Evolutionary conservation across 768 basidiomycete species (phyloP).

Genomic region (Leccinum olivaceopallidum): DNA sequence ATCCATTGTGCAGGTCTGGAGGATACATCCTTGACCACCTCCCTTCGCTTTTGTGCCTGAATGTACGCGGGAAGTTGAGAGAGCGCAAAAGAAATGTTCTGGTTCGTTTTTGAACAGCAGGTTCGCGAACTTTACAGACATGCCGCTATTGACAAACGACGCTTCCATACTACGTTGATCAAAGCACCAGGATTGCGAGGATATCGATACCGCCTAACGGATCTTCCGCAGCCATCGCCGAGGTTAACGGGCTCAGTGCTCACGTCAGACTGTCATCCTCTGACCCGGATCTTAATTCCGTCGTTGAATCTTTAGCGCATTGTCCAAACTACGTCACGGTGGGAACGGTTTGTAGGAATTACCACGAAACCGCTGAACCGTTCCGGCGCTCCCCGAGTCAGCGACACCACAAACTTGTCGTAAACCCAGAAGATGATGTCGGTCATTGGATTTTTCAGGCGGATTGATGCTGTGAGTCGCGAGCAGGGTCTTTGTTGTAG

Average conservation of each 20-base stretch:
- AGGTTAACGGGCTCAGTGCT: background rate
- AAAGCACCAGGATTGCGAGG: background rate
- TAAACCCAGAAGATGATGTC: conserved; percentile 11
- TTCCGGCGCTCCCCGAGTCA: too few relatives aligned
- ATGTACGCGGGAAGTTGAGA: background rate
- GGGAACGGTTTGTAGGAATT: too few relatives aligned
- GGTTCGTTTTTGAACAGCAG: background rate
- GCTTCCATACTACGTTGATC: background rate
- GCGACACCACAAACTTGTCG: too few relatives aligned
- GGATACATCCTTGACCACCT: background rate
- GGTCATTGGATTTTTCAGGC: conserved; percentile 24
- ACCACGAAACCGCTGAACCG: too few relatives aligned
- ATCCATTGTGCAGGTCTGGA: background rate
- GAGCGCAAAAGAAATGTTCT: background rate
- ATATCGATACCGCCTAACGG: background rate
- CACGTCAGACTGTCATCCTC: too few relatives aligned
- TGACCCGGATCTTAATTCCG: too few relatives aligned
- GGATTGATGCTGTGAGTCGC: conserved; percentile 26
- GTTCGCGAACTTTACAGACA: background rate
- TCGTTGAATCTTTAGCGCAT: too few relatives aligned
- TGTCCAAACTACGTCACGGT: too few relatives aligned
- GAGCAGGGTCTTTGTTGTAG: conserved; percentile 25
- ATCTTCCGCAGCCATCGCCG: background rate
- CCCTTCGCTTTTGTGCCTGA: background rate
- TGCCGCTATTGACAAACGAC: background rate